Percentiles rank a stretch among this genome's conserved stretches.
These are phyloP conservation scores for Penicillium crustosum DNA, from an alignment of 2,329 filamentous ascomycete species.

Conservation along the genomic window DNA sequence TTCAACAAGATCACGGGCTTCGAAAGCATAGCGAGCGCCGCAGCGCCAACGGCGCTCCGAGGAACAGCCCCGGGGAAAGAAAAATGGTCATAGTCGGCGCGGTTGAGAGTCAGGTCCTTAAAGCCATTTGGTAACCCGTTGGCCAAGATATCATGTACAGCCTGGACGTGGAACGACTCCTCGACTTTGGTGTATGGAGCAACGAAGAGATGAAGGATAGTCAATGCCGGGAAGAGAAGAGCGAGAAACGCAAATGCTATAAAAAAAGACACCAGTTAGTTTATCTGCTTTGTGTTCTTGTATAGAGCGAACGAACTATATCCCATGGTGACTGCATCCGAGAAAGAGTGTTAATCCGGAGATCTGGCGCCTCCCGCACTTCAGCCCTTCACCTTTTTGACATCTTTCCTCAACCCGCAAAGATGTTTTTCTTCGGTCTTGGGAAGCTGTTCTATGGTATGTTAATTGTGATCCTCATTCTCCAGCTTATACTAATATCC, in stretches of 20 bases:
- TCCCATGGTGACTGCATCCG: conserved; percentile 25
- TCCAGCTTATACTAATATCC: conserved; percentile 6
- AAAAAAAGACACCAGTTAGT: neutral
- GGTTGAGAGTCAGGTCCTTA: conserved; percentile 49
- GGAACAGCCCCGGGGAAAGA: conserved; percentile 89
- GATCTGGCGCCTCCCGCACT: conserved; percentile 32
- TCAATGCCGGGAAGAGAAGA: conserved; percentile 61
- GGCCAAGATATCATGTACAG: conserved; percentile 80
- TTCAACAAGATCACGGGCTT: conserved; percentile 63
- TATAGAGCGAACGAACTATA: conserved; percentile 19
- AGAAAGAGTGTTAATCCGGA: conserved; percentile 25
- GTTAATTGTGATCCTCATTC: conserved; percentile 6
- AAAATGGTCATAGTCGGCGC: conserved; percentile 78
- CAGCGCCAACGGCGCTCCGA: conserved; percentile 80
- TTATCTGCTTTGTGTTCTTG: neutral
- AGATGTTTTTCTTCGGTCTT: conserved; percentile 69
- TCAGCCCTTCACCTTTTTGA: conserved; percentile 30
- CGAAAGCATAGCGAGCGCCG: conserved; percentile 70
- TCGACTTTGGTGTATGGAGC: conserved; percentile 97
- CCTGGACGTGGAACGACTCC: conserved; percentile 97
- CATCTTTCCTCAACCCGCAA: conserved; percentile 15
- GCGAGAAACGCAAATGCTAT: conserved; percentile 46
- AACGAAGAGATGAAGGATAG: conserved; percentile 67
- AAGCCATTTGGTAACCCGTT: conserved; percentile 70
- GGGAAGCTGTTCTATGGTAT: conserved; percentile 73